These are phyloP conservation scores for Styphnolobium japonicum DNA, from an alignment of 306 rosid species.

Conservation along the genomic window DNA sequence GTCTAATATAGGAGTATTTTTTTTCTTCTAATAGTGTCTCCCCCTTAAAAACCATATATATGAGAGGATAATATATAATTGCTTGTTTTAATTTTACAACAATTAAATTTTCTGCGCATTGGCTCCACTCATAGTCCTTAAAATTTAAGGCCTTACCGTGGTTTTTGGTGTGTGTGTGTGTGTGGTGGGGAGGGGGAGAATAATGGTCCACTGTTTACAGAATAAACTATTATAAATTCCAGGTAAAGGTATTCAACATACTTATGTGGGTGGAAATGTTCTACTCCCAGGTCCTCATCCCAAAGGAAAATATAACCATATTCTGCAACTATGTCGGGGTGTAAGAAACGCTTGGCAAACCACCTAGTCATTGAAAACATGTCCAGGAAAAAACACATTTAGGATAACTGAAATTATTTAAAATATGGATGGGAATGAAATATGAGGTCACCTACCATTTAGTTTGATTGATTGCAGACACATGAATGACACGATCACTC, in stretches of 20 bases:
- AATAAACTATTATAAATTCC: neutral
- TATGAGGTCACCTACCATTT: constrained; percentile 59
- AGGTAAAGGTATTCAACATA: constrained; percentile 27
- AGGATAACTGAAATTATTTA: neutral
- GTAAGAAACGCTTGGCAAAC: constrained; percentile 97
- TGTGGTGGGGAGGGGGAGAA: neutral
- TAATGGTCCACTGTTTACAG: neutral
- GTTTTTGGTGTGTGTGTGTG: no score
- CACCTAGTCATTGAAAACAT: constrained; percentile 63
- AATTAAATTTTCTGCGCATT: neutral
- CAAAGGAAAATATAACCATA: constrained; percentile 87
- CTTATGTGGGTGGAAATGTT: constrained; percentile 68
- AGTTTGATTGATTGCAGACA: constrained; percentile 63
- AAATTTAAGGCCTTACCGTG: no score
- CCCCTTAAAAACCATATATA: neutral
- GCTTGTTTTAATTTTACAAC: neutral
- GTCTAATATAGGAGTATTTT: neutral
- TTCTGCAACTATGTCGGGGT: constrained; percentile 87
- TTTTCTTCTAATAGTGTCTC: neutral
- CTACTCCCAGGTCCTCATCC: constrained; percentile 98
- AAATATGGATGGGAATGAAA: constrained; percentile 6
- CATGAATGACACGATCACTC: constrained; percentile 63
- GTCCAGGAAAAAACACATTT: neutral
- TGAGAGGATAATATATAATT: neutral
- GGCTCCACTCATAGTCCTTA: neutral